A percentile compares a stretch with the other conserved stretches of the same genome.
Evolutionary conservation across 192 early-diverging fungal species (phyloP).

Genomic region (Neocallimastix lanati): DNA sequence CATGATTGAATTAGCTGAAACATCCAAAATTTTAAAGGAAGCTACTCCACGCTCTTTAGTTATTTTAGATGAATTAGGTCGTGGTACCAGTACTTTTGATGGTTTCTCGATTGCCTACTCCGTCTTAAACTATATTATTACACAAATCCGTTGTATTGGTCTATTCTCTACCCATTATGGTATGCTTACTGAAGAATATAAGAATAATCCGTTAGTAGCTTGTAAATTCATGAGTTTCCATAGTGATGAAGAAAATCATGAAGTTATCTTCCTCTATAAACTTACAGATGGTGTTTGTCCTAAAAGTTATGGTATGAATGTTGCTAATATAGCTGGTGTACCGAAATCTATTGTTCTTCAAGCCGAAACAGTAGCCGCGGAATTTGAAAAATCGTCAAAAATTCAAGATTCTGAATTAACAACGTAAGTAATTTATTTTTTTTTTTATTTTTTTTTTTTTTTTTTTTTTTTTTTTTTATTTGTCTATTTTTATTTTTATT

Average conservation of each 20-base stretch:
- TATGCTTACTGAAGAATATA: conserved; percentile 72
- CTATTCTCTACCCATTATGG: conserved; percentile 96
- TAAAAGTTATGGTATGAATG: conserved; percentile 95
- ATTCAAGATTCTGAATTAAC: neutral
- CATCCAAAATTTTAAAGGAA: conserved; percentile 74
- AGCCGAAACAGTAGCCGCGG: conserved; percentile 48
- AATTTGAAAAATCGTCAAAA: conserved; percentile 39
- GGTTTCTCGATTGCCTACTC: conserved; percentile 81
- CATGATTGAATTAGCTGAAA: conserved; percentile 90
- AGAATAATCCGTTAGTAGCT: conserved; percentile 48
- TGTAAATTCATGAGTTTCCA: conserved; percentile 69
- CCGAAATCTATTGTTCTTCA: conserved; percentile 32
- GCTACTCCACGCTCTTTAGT: conserved; percentile 80
- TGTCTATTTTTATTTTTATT: too few relatives aligned
- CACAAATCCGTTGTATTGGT: conserved; percentile 66
- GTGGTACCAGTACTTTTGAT: conserved; percentile 92
- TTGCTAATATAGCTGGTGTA: conserved; percentile 90
- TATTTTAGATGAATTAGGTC: conserved; percentile 91
- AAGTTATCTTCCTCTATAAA: conserved; percentile 93
- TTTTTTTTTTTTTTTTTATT: too few relatives aligned
- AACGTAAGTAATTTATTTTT: neutral
- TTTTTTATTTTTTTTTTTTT: too few relatives aligned
- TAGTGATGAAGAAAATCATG: conserved; percentile 50
- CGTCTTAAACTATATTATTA: conserved; percentile 67
- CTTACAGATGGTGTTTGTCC: conserved; percentile 65